These are phyloP conservation scores for Apiospora phragmitis DNA, from an alignment of 2,329 filamentous ascomycete species.

Conservation along the genomic window DNA sequence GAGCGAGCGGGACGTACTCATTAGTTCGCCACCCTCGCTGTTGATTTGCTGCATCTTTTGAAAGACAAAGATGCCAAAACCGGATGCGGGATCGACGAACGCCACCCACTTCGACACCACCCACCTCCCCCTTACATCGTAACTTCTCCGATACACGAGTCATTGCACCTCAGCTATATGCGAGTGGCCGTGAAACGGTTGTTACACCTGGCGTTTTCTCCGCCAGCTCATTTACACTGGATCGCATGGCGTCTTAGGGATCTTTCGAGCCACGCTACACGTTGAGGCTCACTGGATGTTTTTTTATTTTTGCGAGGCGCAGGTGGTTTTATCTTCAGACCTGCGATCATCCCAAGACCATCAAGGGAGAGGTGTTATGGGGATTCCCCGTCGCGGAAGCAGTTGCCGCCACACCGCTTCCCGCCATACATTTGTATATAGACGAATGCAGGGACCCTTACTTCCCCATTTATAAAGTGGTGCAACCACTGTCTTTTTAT, in stretches of 20 bases:
- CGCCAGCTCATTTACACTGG: conserved; percentile 6
- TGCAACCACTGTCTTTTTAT: neutral
- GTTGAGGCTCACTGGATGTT: neutral
- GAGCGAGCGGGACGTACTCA: neutral
- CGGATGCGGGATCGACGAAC: neutral
- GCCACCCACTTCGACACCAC: neutral
- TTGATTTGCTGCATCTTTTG: neutral
- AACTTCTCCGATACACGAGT: neutral
- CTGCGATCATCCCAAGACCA: neutral
- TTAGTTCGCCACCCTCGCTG: neutral
- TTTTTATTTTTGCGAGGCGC: neutral
- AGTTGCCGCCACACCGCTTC: neutral
- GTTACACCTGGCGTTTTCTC: neutral
- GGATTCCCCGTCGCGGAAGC: neutral
- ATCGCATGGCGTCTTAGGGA: conserved; percentile 8
- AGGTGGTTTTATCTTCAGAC: conserved; percentile 1
- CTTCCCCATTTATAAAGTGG: neutral
- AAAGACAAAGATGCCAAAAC: neutral
- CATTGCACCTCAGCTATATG: neutral
- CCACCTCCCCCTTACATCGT: neutral
- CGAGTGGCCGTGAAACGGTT: neutral
- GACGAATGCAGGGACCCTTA: neutral
- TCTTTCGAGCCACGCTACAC: neutral
- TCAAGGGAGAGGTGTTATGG: neutral
- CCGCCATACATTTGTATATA: conserved; percentile 2